These are phyloP conservation scores for Epichloe glyceriae DNA, from an alignment of 2,329 filamentous ascomycete genomes.

Conservation along the genomic window DNA sequence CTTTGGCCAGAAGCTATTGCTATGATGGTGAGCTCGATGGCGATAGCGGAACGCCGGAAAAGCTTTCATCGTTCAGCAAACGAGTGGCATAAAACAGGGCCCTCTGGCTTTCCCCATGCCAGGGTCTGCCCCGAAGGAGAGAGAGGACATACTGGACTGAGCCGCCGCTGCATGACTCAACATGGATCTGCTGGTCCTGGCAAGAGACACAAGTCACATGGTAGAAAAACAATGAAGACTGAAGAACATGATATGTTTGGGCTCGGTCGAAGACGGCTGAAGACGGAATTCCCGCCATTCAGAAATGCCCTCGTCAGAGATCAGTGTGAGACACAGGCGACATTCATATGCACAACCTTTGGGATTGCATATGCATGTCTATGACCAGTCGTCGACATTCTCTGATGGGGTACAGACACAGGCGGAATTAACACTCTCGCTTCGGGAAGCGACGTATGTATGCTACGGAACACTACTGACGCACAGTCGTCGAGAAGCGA, in stretches of 20 bases:
- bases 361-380: too few relatives aligned
- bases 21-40: neutral
- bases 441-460: too few relatives aligned
- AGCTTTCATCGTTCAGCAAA: neutral
- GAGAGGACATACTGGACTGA: neutral
- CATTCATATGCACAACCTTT: too few relatives aligned
- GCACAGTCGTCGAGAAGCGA: neutral
- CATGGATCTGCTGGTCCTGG: neutral
- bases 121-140: conserved; percentile 1
- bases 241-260: neutral
- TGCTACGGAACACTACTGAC: too few relatives aligned
- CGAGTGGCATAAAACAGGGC: neutral
- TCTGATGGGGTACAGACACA: too few relatives aligned
- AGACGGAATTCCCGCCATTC: too few relatives aligned
- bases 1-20: neutral
- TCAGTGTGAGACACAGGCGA: too few relatives aligned
- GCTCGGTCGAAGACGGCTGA: too few relatives aligned
- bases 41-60: neutral
- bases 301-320: too few relatives aligned
- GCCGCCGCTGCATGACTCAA: neutral
- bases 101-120: neutral
- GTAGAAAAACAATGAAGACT: neutral
- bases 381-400: too few relatives aligned
- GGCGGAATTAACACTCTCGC: neutral
- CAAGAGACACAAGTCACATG: neutral